These are phyloP conservation scores for Schizochytrium sp. DNA, from an alignment of 108 stramenopile species.

Conservation along the genomic window DNA sequence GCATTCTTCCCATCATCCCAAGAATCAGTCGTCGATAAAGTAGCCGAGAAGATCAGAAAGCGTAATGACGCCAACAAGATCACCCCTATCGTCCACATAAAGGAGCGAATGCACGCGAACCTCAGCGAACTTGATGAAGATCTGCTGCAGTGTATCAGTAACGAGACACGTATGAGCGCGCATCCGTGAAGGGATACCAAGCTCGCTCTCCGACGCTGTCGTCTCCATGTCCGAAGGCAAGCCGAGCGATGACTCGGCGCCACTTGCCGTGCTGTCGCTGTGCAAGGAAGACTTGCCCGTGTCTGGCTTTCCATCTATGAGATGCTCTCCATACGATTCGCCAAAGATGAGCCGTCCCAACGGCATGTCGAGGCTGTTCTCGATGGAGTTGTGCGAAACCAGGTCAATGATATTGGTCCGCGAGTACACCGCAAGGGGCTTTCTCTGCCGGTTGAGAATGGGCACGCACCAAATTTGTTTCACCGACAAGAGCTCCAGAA, in stretches of 20 bases:
- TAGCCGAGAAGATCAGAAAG: conserved; percentile 73
- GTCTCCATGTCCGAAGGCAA: conserved; percentile 69
- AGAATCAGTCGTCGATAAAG: conserved; percentile 30
- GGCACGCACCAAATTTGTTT: conserved; percentile 65
- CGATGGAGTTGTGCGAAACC: conserved; percentile 4
- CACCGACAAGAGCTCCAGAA: conserved; percentile 60
- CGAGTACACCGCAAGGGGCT: neutral
- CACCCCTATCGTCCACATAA: conserved; percentile 63
- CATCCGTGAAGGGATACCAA: conserved; percentile 73
- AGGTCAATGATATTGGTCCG: conserved; percentile 1
- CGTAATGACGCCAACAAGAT: conserved; percentile 71
- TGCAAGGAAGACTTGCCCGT: too few relatives aligned
- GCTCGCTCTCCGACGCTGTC: conserved; percentile 60
- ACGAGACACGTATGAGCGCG: conserved; percentile 69
- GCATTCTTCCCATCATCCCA: too few relatives aligned
- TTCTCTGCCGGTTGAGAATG: neutral
- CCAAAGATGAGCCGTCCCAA: conserved; percentile 26
- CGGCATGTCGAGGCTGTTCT: neutral
- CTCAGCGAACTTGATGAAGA: conserved; percentile 83
- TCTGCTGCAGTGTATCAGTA: conserved; percentile 65
- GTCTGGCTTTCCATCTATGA: conserved; percentile 57
- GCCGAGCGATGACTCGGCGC: conserved; percentile 76
- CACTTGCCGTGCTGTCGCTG: conserved; percentile 72
- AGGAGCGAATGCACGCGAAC: conserved; percentile 72
- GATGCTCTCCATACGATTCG: conserved; percentile 59